A percentile compares a stretch with the other conserved stretches of the same genome.
Conservation (phyloP, 2,329 filamentous ascomycete species). For the Falciphora oryzae region DNA sequence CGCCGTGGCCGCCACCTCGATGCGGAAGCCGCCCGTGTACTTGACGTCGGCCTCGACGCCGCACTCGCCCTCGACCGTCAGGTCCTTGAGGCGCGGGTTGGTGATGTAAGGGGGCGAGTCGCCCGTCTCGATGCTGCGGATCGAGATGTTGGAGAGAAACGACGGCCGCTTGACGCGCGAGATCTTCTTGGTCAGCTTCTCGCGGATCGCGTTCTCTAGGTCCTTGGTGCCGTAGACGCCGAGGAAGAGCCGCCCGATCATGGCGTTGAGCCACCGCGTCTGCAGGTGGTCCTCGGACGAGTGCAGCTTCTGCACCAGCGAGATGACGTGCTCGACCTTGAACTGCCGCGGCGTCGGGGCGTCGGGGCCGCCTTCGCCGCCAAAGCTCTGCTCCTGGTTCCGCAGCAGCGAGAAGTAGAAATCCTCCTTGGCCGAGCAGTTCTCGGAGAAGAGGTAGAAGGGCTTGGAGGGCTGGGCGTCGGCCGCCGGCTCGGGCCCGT, state of each 20-base stretch:
- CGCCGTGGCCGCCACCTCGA: slow-evolving; percentile 89
- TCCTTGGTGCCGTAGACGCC: slow-evolving; percentile 80
- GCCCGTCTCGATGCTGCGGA: slow-evolving; percentile 79
- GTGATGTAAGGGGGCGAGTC: slow-evolving; percentile 83
- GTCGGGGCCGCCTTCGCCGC: slow-evolving; percentile 35
- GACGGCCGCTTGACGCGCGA: slow-evolving; percentile 85
- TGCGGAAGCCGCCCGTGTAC: slow-evolving; percentile 82
- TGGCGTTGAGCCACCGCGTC: slow-evolving; percentile 87
- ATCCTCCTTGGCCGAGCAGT: slow-evolving; percentile 94
- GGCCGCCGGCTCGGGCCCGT: slow-evolving; percentile 48
- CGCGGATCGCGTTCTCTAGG: slow-evolving; percentile 70
- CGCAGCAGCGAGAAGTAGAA: slow-evolving; percentile 91
- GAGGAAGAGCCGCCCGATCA: slow-evolving; percentile 83
- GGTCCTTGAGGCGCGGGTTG: slow-evolving; percentile 79
- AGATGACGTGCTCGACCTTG: slow-evolving; percentile 80
- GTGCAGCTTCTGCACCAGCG: slow-evolving; percentile 83
- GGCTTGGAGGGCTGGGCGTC: slow-evolving; percentile 63
- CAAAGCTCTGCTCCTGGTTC: slow-evolving; percentile 68
- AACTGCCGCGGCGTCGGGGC: slow-evolving; percentile 70
- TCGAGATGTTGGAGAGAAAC: slow-evolving; percentile 79
- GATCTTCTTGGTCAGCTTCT: slow-evolving; percentile 94
- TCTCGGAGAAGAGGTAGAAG: slow-evolving; percentile 92
- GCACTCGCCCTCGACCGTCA: slow-evolving; percentile 88
- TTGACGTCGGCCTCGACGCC: slow-evolving; percentile 80
- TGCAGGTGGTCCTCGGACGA: slow-evolving; percentile 87